phyloP scores from a whole-genome alignment of 768 basidiomycete species.

The Hericium erinaceus region DNA sequence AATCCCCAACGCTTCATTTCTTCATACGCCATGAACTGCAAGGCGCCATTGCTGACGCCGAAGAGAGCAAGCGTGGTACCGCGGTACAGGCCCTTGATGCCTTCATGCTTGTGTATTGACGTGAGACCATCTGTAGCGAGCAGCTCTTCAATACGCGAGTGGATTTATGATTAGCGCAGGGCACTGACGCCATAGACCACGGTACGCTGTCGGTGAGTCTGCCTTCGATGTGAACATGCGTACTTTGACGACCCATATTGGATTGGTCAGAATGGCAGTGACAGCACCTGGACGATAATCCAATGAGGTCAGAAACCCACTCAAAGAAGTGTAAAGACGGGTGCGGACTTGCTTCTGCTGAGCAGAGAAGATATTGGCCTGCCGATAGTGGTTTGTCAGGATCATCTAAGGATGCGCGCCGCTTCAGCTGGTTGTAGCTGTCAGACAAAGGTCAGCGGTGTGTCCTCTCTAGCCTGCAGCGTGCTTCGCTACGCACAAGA shows the following conservation, averaged over 20 bases:
- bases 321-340: conserved; percentile 15
- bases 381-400: conserved; percentile 61
- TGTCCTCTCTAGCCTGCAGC: background rate
- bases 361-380: conserved; percentile 74
- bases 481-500: conserved; percentile 59
- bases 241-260: conserved; percentile 96
- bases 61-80: conserved; percentile 84
- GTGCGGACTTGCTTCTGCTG: conserved; percentile 92
- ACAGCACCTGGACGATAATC: conserved; percentile 57
- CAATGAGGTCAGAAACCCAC: background rate
- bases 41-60: conserved; percentile 88
- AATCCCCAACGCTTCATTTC: conserved; percentile 90
- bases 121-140: conserved; percentile 53
- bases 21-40: conserved; percentile 96
- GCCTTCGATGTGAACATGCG: conserved; percentile 84
- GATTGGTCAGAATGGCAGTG: conserved; percentile 92
- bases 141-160: background rate
- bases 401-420: conserved; percentile 60
- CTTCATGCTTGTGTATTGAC: conserved; percentile 65
- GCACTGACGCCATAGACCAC: conserved; percentile 63
- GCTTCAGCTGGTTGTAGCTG: conserved; percentile 89
- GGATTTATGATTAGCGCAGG: background rate
- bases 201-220: conserved; percentile 64
- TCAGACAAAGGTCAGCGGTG: background rate
- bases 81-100: conserved; percentile 70